These are phyloP conservation scores for Pittosporum tobira DNA, from an alignment of 129 eudicot species.

Conservation along the genomic window DNA sequence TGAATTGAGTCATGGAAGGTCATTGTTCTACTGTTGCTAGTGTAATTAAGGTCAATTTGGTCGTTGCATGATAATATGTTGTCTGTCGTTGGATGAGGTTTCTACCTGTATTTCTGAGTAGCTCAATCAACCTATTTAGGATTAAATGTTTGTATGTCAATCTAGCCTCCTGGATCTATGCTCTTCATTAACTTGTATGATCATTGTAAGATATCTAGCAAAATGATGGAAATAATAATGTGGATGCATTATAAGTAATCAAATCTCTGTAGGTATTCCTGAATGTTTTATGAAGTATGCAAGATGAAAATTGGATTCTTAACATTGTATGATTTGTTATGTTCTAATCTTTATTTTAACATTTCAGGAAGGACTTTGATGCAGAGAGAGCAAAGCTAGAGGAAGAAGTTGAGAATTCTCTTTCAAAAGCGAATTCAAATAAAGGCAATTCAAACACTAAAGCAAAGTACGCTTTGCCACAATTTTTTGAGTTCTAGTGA, in stretches of 20 bases:
- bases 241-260: background rate
- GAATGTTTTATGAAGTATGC: too few relatives aligned
- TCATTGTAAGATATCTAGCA: too few relatives aligned
- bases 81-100: background rate
- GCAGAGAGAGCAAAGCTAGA: conserved; percentile 58
- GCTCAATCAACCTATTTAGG: background rate
- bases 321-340: background rate
- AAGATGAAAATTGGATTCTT: too few relatives aligned
- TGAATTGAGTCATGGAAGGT: background rate
- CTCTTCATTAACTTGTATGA: too few relatives aligned
- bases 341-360: conserved; percentile 1
- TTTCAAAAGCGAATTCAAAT: conserved; percentile 19
- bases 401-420: conserved; percentile 42
- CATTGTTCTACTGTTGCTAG: background rate
- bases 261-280: too few relatives aligned
- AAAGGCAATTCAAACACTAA: conserved; percentile 45
- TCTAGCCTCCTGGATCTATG: too few relatives aligned
- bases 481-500: background rate
- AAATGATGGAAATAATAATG: conserved; percentile 5
- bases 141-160: background rate
- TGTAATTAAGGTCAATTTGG: background rate
- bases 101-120: too few relatives aligned
- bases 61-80: background rate
- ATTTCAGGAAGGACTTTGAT: conserved; percentile 75
- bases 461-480: conserved; percentile 41